Evolutionary conservation across 805 yeast species (phyloP), one percentile per base, ranked within the genome.

Genomic region (Myxozyma monticola): DNA sequence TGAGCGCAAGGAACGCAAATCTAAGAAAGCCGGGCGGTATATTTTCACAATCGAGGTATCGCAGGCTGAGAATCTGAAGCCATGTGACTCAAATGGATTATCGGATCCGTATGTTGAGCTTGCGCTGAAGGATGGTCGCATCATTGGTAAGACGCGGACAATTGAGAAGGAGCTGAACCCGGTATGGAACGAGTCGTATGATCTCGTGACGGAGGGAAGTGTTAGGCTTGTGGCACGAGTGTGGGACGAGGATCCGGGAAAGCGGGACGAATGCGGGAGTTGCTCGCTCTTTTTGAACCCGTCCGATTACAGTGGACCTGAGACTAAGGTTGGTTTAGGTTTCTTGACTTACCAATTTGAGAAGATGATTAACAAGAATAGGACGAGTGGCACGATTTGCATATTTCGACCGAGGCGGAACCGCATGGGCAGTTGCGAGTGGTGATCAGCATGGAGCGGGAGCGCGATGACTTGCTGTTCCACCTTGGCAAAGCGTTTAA

Each of bases 181-280:
- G 0, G 78, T 76, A 14, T 91, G 95, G 95, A 86, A 87, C 61
- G 96, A 90, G 69, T 86, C 85, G 49, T 87, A 88, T 64, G 96
- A 88, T 65, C 28, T 24, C 15, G 39, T 31, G 18, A 40, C 49
- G 9, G 34, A 20, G 22, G 5, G n/a, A n/a, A 38, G 33, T 9
- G 35, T 33, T n/a, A 15, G 22, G 15, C 22, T 45, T 12, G 22
- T 37, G 14, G 8, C 36, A 1, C 14, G 44, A 14, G 49, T 45
- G 10, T 37, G 49, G 49, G 49, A 45, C 26, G 45, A 37, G n/a
- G 49, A 45, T 35, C 30, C 26, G 17, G 38, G 34, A 8, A 18
- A 18, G 17, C 37, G 49, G 6, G 43, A 37, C 10, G 26, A 37
- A 12, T 45, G 42, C 24, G 43, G 43, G 2, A 36, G 34, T 5